Conservation (phyloP, 2,329 filamentous ascomycete species). For the Fusarium succisae region DNA sequence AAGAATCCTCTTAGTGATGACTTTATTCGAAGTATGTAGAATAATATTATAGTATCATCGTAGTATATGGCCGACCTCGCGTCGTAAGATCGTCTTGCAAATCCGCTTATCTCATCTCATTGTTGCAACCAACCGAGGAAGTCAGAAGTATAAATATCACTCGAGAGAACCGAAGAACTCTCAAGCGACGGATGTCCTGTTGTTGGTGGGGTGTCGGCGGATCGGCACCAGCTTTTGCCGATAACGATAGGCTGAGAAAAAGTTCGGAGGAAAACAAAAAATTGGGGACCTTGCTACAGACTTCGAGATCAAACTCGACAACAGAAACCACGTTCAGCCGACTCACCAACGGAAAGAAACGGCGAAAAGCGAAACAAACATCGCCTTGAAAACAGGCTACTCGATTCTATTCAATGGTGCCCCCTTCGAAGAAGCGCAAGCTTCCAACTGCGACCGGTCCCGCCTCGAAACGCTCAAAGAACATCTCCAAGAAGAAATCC, state of each 20-base stretch:
- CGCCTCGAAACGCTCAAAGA: conserved; percentile 51
- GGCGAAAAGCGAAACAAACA: not conserved
- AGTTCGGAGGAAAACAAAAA: conserved; percentile 28
- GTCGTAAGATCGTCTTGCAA: not conserved
- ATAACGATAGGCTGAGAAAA: conserved; percentile 29
- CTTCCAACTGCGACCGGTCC: conserved; percentile 46
- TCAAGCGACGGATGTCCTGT: not conserved
- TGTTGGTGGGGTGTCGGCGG: conserved; percentile 26
- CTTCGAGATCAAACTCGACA: conserved; percentile 14
- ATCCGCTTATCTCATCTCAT: not conserved
- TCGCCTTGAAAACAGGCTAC: conserved; percentile 15
- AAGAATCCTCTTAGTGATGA: not conserved
- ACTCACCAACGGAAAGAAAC: not conserved
- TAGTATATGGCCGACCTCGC: not conserved
- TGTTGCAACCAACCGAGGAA: not conserved
- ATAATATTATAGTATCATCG: not conserved
- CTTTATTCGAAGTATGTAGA: not conserved
- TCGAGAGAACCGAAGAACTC: not conserved
- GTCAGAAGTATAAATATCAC: conserved; percentile 3
- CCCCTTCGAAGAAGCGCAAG: conserved; percentile 52
- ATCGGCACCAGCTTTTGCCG: conserved; percentile 38
- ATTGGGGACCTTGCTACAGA: conserved; percentile 25
- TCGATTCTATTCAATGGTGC: conserved; percentile 42
- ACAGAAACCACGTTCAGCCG: conserved; percentile 5
- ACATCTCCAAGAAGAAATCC: conserved; percentile 44